phyloP scores from a whole-genome alignment of 306 rosid species.

The Corylus heterophylla region DNA sequence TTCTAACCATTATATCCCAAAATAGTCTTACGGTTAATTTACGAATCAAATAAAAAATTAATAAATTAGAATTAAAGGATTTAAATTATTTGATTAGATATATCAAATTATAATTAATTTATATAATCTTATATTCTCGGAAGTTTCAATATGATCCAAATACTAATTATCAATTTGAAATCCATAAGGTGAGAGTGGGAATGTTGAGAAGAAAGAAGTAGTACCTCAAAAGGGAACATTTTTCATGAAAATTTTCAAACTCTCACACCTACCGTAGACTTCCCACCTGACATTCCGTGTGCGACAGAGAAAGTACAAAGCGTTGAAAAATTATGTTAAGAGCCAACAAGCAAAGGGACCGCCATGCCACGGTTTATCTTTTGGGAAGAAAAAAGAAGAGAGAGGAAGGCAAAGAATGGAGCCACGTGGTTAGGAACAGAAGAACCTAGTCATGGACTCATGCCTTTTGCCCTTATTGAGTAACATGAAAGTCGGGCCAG shows the following conservation, averaged over 20 bases:
- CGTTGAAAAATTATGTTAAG: neutral
- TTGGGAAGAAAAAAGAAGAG: neutral
- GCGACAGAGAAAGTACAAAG: neutral
- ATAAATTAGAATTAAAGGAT: no score
- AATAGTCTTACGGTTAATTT: no score
- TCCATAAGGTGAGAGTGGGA: no score
- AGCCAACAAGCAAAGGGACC: neutral
- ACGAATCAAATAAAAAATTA: no score
- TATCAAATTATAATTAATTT: no score
- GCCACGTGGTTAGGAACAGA: neutral
- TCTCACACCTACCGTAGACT: neutral
- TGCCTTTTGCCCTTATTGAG: neutral
- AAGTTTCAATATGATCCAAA: no score
- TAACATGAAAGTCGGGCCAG: neutral
- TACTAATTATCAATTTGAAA: no score
- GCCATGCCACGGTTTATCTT: neutral
- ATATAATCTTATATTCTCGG: no score
- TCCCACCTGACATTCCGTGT: neutral
- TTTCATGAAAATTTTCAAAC: neutral
- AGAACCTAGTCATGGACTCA: neutral
- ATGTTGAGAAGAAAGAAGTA: no score
- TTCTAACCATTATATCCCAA: no score
- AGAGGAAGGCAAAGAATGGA: neutral
- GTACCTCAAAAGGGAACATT: neutral
- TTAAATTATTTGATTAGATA: no score